These are phyloP conservation scores for Suillus discolor DNA, from an alignment of 768 basidiomycete genomes.

Conservation along the genomic window DNA sequence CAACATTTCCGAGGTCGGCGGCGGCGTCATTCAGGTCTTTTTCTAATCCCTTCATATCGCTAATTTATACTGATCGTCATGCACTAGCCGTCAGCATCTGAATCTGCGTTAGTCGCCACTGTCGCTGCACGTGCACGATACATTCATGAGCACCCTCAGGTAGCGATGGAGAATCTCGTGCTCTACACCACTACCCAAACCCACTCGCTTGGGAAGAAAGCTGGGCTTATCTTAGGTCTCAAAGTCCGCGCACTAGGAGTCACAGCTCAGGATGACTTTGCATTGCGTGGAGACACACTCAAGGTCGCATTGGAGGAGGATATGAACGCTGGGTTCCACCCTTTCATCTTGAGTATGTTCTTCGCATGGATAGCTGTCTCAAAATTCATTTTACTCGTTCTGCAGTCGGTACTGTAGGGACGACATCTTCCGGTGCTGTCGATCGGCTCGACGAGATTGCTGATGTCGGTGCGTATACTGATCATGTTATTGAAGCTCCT, in stretches of 20 bases:
- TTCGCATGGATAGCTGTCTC: background rate
- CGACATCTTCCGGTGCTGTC: conserved; percentile 87
- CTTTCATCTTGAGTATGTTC: conserved; percentile 74
- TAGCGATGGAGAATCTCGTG: conserved; percentile 62
- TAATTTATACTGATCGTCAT: background rate
- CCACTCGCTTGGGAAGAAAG: conserved; percentile 81
- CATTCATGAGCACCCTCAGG: conserved; percentile 48
- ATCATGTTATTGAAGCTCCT: background rate
- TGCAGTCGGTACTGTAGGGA: conserved; percentile 85
- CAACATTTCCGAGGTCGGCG: conserved; percentile 69
- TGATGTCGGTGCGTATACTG: conserved; percentile 53
- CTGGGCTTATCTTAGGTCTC: conserved; percentile 83
- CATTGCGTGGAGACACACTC: conserved; percentile 68
- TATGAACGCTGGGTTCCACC: conserved; percentile 55
- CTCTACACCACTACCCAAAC: conserved; percentile 92
- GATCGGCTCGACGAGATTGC: conserved; percentile 80
- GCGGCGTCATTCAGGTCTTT: conserved; percentile 79
- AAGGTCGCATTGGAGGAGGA: conserved; percentile 68
- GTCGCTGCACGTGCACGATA: conserved; percentile 79
- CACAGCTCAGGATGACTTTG: conserved; percentile 58
- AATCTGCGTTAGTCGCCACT: conserved; percentile 72
- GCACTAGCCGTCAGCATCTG: conserved; percentile 79
- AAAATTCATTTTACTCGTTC: background rate
- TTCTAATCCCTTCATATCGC: background rate
- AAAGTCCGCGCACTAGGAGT: conserved; percentile 73